A percentile compares a stretch with the other conserved stretches of the same genome.
Conservation (phyloP, 2,329 filamentous ascomycete genomes). For the Didymosphaeria variabile region DNA sequence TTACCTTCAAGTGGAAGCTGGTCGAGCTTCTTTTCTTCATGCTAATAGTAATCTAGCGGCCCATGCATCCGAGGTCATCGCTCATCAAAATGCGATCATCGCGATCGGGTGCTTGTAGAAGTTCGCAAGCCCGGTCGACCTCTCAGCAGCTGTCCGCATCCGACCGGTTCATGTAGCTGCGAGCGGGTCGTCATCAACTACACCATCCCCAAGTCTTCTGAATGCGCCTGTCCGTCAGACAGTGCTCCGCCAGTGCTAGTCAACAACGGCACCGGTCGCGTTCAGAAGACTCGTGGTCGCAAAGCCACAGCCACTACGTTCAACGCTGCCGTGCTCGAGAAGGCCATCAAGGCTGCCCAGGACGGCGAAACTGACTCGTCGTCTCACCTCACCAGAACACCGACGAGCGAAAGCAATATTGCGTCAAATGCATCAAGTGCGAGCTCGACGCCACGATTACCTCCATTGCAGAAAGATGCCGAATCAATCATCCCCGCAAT, state of each 20-base stretch:
- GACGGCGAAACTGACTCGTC: constrained; percentile 44
- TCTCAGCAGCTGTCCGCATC: constrained; percentile 74
- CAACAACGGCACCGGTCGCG: constrained; percentile 36
- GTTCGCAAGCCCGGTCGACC: constrained; percentile 77
- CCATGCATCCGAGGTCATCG: constrained; percentile 80
- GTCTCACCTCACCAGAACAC: constrained; percentile 37
- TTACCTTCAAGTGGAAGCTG: neutral
- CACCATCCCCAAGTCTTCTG: constrained; percentile 53
- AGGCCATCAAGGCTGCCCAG: constrained; percentile 44
- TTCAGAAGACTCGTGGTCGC: constrained; percentile 43
- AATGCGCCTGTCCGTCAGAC: constrained; percentile 50
- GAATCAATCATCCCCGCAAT: constrained; percentile 13
- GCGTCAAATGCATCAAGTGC: constrained; percentile 47
- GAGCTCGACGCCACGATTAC: constrained; percentile 48
- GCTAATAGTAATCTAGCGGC: constrained; percentile 60
- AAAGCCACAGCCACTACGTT: constrained; percentile 37
- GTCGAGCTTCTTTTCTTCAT: neutral
- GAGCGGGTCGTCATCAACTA: constrained; percentile 66
- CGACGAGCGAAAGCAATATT: constrained; percentile 47
- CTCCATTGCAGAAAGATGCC: constrained; percentile 35
- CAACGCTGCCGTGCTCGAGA: constrained; percentile 42
- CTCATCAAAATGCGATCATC: constrained; percentile 77
- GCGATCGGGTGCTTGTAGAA: constrained; percentile 73
- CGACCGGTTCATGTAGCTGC: constrained; percentile 69
- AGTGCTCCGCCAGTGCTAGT: constrained; percentile 33